These are phyloP conservation scores for Magnusiomyces clavatus DNA, from an alignment of 1,139 yeast genomes.

Conservation along the genomic window DNA sequence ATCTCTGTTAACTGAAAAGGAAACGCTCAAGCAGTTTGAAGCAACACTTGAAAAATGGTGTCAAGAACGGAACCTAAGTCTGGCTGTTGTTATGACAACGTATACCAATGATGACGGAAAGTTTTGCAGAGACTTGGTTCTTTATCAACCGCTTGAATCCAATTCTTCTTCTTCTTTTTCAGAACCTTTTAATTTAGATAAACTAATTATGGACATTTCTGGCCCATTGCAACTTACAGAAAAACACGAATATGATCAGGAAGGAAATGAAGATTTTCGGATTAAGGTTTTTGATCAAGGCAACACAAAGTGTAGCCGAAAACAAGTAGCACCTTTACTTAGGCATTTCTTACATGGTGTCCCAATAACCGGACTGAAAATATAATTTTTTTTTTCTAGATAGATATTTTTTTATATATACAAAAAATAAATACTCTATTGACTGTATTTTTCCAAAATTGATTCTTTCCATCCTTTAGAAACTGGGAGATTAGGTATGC, in stretches of 20 bases:
- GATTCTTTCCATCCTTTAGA: slow-evolving; percentile 11
- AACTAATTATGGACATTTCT: slow-evolving; percentile 30
- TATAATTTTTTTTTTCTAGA: background rate
- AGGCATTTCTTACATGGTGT: slow-evolving; percentile 23
- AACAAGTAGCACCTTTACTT: slow-evolving; percentile 69
- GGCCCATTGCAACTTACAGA: slow-evolving; percentile 31
- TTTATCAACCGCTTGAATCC: background rate
- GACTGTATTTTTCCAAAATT: slow-evolving; percentile 5
- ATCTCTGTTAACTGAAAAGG: slow-evolving; percentile 22
- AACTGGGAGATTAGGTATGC: background rate
- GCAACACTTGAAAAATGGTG: too few species aligned
- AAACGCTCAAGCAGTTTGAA: too few species aligned
- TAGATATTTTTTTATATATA: background rate
- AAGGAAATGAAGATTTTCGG: slow-evolving; percentile 5
- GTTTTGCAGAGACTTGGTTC: slow-evolving; percentile 53
- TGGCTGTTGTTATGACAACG: slow-evolving; percentile 56
- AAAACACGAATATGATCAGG: slow-evolving; percentile 2
- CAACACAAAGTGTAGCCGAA: slow-evolving; percentile 60
- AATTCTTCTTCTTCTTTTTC: too few species aligned
- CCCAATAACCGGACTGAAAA: slow-evolving; percentile 1
- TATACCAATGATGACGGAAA: slow-evolving; percentile 38
- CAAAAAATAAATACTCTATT: background rate
- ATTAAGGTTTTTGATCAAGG: slow-evolving; percentile 41
- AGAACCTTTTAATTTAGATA: slow-evolving; percentile 21
- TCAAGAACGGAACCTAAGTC: too few species aligned